phyloP scores from a whole-genome alignment of 1,284 basidiomycete species.

The Ceratobasidium sp. region DNA sequence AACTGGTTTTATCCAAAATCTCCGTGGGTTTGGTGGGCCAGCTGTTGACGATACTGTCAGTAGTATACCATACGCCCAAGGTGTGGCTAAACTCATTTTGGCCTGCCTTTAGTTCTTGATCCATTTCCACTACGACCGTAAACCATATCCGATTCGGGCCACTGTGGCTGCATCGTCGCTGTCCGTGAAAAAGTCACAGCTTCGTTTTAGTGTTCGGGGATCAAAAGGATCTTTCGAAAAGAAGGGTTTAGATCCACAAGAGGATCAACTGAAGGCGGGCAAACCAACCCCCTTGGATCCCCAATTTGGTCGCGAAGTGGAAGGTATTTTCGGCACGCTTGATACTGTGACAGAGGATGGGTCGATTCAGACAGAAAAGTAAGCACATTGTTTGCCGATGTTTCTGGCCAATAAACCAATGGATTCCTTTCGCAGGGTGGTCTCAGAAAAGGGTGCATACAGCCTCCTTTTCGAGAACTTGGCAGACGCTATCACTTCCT shows the following conservation, averaged over 20 bases:
- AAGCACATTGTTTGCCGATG: neutral
- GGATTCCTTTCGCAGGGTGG: conserved; percentile 45
- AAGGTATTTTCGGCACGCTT: conserved; percentile 64
- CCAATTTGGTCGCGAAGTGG: conserved; percentile 65
- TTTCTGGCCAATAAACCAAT: neutral
- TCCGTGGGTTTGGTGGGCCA: conserved; percentile 64
- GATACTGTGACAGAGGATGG: conserved; percentile 62
- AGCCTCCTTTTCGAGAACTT: conserved; percentile 69
- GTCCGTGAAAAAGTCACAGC: conserved; percentile 42
- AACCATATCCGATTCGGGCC: conserved; percentile 34
- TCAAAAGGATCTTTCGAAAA: conserved; percentile 77
- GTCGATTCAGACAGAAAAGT: conserved; percentile 56
- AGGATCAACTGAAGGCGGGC: conserved; percentile 57
- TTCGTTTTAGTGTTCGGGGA: conserved; percentile 51
- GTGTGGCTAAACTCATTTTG: neutral
- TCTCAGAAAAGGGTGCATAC: conserved; percentile 65
- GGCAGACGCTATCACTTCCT: conserved; percentile 64
- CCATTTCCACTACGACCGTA: conserved; percentile 9
- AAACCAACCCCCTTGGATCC: conserved; percentile 52
- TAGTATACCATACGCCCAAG: neutral
- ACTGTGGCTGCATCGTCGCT: conserved; percentile 24
- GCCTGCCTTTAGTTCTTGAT: neutral
- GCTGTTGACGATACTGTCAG: conserved; percentile 72
- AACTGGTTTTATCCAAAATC: conserved; percentile 73
- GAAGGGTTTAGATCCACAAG: conserved; percentile 79